Percentiles rank a stretch among this genome's conserved stretches.
phyloP scores from a whole-genome alignment of 1,139 yeast species.

The Geotrichum siamense region DNA sequence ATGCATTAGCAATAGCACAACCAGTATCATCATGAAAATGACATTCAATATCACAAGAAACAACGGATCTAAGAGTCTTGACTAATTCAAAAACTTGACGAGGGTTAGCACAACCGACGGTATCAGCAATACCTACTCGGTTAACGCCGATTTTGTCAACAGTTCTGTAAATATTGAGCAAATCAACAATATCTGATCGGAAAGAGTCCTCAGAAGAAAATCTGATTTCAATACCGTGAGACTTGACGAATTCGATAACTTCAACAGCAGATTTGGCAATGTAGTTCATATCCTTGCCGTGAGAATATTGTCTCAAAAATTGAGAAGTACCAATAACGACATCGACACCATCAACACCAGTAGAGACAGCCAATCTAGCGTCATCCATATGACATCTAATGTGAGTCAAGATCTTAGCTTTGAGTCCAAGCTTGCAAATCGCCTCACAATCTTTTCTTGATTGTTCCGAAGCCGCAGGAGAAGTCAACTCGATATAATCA shows the following conservation, averaged over 20 bases:
- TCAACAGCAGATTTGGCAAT: conserved; percentile 94
- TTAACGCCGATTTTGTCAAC: conserved; percentile 97
- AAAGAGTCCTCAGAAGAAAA: conserved; percentile 96
- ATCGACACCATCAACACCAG: conserved; percentile 98
- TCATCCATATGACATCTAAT: conserved; percentile 99
- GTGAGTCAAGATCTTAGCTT: conserved; percentile 86
- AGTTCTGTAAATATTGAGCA: conserved; percentile 90
- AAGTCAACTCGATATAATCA: conserved; percentile 93
- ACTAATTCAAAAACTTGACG: conserved; percentile 97
- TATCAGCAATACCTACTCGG: conserved; percentile 98
- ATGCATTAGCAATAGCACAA: conserved; percentile 97
- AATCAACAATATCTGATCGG: conserved; percentile 93
- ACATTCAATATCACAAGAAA: conserved; percentile 94
- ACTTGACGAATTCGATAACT: conserved; percentile 95
- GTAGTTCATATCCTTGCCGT: conserved; percentile 98
- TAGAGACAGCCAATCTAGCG: conserved; percentile 92
- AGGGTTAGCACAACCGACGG: conserved; percentile 98
- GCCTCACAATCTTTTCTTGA: conserved; percentile 93
- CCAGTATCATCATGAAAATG: conserved; percentile 99
- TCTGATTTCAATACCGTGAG: conserved; percentile 94
- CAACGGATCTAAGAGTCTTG: conserved; percentile 86
- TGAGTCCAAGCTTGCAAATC: conserved; percentile 91
- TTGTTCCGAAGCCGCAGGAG: conserved; percentile 97
- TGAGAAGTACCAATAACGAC: conserved; percentile 97
- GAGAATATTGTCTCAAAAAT: conserved; percentile 88